Conservation (phyloP, 129 eudicot genomes). For the Ambrosia trifida region DNA sequence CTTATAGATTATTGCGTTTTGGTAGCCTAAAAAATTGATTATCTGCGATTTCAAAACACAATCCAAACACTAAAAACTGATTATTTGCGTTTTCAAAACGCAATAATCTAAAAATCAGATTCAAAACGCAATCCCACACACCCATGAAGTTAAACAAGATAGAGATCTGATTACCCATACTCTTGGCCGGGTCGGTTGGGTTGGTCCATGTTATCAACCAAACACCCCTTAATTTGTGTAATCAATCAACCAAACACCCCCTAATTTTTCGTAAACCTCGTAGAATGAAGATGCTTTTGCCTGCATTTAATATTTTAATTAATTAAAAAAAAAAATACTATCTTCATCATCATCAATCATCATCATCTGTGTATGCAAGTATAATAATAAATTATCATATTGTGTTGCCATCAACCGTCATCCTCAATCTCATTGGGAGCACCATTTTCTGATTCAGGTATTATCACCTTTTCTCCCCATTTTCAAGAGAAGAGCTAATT, state of each 20-base stretch:
- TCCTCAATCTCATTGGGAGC: not conserved
- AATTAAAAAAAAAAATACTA: not conserved
- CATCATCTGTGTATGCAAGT: not conserved
- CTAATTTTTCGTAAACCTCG: not conserved
- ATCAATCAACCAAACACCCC: not conserved
- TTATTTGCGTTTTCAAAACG: too few relatives aligned
- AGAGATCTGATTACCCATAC: too few relatives aligned
- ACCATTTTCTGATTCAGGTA: constrained; percentile 31
- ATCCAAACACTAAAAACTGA: too few relatives aligned
- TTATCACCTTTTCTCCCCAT: constrained; percentile 17
- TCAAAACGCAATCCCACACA: too few relatives aligned
- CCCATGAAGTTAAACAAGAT: too few relatives aligned
- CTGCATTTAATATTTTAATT: not conserved
- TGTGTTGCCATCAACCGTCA: not conserved
- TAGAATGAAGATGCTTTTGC: not conserved
- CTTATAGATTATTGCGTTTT: too few relatives aligned
- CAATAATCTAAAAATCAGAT: too few relatives aligned
- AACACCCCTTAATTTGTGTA: not conserved
- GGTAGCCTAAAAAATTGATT: too few relatives aligned
- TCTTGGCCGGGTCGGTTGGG: too few relatives aligned
- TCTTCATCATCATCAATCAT: not conserved
- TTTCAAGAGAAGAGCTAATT: too few relatives aligned
- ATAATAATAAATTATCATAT: not conserved
- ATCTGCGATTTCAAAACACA: too few relatives aligned
- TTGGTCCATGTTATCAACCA: not conserved